Percentiles rank a stretch among this genome's conserved stretches.
Evolutionary conservation across 495 filamentous ascomycete genomes (phyloP).

Genomic region (Hypoxylon trugodes): DNA sequence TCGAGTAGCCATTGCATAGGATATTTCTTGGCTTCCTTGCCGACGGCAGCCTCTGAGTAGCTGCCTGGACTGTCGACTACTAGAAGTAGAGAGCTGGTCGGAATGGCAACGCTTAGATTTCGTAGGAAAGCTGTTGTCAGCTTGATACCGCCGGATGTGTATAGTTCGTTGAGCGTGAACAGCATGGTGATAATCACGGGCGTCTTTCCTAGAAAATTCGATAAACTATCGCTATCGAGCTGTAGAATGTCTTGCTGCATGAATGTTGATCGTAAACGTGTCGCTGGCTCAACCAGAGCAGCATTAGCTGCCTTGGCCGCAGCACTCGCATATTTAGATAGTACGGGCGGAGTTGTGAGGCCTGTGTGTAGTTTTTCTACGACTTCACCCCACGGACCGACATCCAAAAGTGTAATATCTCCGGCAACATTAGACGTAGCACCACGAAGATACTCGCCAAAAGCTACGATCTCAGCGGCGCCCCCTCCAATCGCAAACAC

Average conservation of each 20-base stretch:
- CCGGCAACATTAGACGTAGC: conserved; percentile 8
- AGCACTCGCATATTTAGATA: conserved; percentile 65
- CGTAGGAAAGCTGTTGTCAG: conserved; percentile 80
- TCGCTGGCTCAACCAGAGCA: conserved; percentile 48
- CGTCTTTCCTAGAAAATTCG: conserved; percentile 45
- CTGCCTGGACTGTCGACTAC: conserved; percentile 93
- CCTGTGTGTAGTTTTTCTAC: conserved; percentile 58
- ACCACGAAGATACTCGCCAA: conserved; percentile 66
- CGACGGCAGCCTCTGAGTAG: conserved; percentile 81
- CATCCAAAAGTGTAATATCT: conserved; percentile 76
- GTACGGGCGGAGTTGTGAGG: conserved; percentile 56
- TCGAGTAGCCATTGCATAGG: conserved; percentile 95
- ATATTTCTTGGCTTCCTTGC: conserved; percentile 71
- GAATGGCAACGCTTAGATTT: conserved; percentile 63
- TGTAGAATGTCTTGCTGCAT: conserved; percentile 69
- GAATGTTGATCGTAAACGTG: conserved; percentile 59
- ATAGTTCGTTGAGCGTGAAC: conserved; percentile 98
- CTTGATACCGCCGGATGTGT: conserved; percentile 72
- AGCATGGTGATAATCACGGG: conserved; percentile 77
- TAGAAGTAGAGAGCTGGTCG: conserved; percentile 71
- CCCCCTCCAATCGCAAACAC: conserved; percentile 84
- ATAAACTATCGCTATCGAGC: conserved; percentile 52
- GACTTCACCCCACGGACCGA: conserved; percentile 76
- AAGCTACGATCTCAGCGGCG: conserved; percentile 82
- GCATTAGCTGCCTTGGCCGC: conserved; percentile 54